Evolutionary conservation across 306 rosid species (phyloP).

Genomic region (Glycyrrhiza uralensis): DNA sequence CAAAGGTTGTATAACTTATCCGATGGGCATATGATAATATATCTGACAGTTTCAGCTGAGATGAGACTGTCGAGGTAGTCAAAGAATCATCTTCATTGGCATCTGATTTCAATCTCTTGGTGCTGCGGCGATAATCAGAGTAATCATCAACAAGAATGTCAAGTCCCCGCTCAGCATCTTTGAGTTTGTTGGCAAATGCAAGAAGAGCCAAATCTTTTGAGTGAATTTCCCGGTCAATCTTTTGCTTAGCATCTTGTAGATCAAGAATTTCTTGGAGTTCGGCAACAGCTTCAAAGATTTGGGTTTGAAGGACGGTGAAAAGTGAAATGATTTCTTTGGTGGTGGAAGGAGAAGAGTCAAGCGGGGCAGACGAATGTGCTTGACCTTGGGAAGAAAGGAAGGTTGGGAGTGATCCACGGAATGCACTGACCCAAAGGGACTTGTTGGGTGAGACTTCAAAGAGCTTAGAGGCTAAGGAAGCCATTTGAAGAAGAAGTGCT

Average conservation of each 20-base stretch:
- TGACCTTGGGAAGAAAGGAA: constrained; percentile 65
- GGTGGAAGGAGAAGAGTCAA: constrained; percentile 57
- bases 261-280: constrained; percentile 92
- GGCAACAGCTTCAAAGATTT: constrained; percentile 79
- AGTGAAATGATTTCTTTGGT: constrained; percentile 67
- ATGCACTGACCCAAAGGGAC: constrained; percentile 65
- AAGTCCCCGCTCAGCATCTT: constrained; percentile 75
- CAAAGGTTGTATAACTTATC: constrained; percentile 95
- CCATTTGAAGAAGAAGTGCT: constrained; percentile 83
- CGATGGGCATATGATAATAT: constrained; percentile 80
- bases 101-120: constrained; percentile 46
- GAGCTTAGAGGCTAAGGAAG: constrained; percentile 66
- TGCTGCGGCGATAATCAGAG: constrained; percentile 62
- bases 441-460: constrained; percentile 77
- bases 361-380: constrained; percentile 29
- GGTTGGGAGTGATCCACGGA: constrained; percentile 74
- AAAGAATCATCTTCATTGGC: constrained; percentile 46
- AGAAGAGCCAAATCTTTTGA: constrained; percentile 58
- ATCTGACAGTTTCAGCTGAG: constrained; percentile 60
- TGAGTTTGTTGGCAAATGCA: constrained; percentile 75
- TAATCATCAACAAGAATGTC: constrained; percentile 85
- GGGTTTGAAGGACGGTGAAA: constrained; percentile 69
- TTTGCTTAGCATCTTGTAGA: constrained; percentile 76
- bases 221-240: constrained; percentile 55
- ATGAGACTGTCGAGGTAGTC: constrained; percentile 55